A percentile compares a stretch with the other conserved stretches of the same genome.
Conservation (phyloP, 2,329 filamentous ascomycete species). For the Leptographium wingfieldii region DNA sequence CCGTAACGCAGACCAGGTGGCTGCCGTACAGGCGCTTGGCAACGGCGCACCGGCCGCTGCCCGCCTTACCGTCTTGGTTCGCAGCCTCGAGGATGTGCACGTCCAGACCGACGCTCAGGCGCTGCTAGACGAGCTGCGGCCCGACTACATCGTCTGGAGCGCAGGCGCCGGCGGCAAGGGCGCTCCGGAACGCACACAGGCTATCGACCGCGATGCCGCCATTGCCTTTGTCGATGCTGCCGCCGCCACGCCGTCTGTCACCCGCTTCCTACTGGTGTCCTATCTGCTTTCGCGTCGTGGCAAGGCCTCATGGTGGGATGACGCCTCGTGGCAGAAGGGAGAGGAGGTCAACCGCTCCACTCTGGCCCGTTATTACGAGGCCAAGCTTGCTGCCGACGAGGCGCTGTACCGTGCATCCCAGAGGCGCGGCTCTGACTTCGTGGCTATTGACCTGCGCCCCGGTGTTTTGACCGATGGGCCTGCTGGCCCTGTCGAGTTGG, state of each 20-base stretch:
- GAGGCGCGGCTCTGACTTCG: conserved; percentile 23
- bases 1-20: conserved; percentile 55
- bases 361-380: conserved; percentile 43
- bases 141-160: conserved; percentile 57
- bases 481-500: conserved; percentile 33
- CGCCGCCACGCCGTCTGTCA: conserved; percentile 38
- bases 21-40: conserved; percentile 46
- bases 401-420: conserved; percentile 35
- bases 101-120: conserved; percentile 46
- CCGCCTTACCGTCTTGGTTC: conserved; percentile 55
- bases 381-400: conserved; percentile 49
- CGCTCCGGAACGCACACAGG: conserved; percentile 29
- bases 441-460: conserved; percentile 41
- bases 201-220: conserved; percentile 50
- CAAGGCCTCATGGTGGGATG: conserved; percentile 43
- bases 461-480: conserved; percentile 34
- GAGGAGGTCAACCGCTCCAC: conserved; percentile 26
- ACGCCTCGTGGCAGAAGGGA: conserved; percentile 31
- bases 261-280: conserved; percentile 52
- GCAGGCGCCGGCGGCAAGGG: conserved; percentile 51
- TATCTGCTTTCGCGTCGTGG: conserved; percentile 41
- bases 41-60: conserved; percentile 28
- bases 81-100: conserved; percentile 59
- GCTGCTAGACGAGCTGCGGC: conserved; percentile 47
- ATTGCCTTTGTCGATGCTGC: conserved; percentile 49